Conservation (phyloP, 495 filamentous ascomycete genomes). For the Aspergillus ostianus region DNA sequence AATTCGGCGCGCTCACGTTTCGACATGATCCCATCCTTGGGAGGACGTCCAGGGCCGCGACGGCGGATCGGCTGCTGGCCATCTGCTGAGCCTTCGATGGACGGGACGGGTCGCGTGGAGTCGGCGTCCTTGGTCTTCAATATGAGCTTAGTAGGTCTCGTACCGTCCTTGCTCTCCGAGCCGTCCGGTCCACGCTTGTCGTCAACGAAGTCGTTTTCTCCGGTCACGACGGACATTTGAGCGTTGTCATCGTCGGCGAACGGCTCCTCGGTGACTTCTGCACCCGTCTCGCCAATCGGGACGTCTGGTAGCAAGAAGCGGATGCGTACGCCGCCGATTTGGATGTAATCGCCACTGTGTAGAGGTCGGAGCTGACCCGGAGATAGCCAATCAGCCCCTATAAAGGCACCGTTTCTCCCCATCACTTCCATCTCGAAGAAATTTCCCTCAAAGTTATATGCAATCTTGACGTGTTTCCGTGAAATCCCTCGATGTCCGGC, state of each 20-base stretch:
- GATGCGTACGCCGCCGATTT: conserved; percentile 76
- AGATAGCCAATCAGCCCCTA: conserved; percentile 68
- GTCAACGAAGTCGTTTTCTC: conserved; percentile 37
- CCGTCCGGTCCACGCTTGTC: conserved; percentile 33
- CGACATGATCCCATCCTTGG: conserved; percentile 91
- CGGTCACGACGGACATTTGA: conserved; percentile 32
- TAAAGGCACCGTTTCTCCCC: conserved; percentile 83
- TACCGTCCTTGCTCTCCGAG: conserved; percentile 33
- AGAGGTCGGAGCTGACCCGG: conserved; percentile 62
- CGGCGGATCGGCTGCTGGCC: conserved; percentile 58
- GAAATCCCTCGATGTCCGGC: conserved; percentile 70
- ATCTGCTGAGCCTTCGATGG: conserved; percentile 36
- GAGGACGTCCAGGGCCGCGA: conserved; percentile 81
- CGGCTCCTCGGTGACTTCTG: conserved; percentile 64
- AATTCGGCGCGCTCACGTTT: conserved; percentile 72
- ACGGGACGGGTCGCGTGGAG: conserved; percentile 25
- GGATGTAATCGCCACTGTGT: conserved; percentile 68
- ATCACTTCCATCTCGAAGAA: conserved; percentile 78
- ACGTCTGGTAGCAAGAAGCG: conserved; percentile 73
- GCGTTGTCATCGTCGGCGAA: conserved; percentile 47
- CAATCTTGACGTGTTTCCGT: conserved; percentile 78
- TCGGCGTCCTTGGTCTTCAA: conserved; percentile 41
- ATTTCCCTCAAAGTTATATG: conserved; percentile 71
- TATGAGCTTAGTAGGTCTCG: conserved; percentile 37
- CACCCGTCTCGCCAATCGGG: conserved; percentile 64